Percentiles rank a stretch among this genome's conserved stretches.
These are phyloP conservation scores for Lagenaria siceraria DNA, from an alignment of 306 rosid species.

Conservation along the genomic window DNA sequence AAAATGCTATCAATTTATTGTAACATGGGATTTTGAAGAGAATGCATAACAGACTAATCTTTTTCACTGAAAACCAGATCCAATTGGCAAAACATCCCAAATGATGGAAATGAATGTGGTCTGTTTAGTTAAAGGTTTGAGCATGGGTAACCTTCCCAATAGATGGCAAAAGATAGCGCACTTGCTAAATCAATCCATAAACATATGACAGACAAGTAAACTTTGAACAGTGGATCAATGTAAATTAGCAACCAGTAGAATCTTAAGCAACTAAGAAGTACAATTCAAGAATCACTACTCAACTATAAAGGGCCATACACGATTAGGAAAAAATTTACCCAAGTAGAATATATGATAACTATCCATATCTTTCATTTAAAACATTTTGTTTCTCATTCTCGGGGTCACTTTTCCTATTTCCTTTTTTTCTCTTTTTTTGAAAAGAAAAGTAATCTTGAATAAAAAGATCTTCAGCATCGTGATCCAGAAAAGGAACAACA, in stretches of 20 bases:
- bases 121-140: not conserved
- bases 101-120: not conserved
- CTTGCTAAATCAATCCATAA: not conserved
- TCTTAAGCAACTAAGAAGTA: not conserved
- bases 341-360: not conserved
- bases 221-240: not conserved
- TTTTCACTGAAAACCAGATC: not conserved
- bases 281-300: not conserved
- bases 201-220: not conserved
- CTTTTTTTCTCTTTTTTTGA: not conserved
- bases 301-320: not conserved
- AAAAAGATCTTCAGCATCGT: not conserved
- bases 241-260: not conserved
- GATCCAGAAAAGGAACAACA: not conserved
- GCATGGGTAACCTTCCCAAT: not conserved
- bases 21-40: not conserved
- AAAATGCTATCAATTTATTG: not conserved
- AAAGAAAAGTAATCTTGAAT: not conserved
- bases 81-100: not conserved
- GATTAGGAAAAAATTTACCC: not conserved
- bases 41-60: not conserved
- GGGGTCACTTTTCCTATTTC: not conserved
- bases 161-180: not conserved
- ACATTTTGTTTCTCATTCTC: not conserved
- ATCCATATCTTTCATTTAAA: not conserved